Conservation (phyloP, 1,284 basidiomycete species). For the Austropuccinia psidii region DNA sequence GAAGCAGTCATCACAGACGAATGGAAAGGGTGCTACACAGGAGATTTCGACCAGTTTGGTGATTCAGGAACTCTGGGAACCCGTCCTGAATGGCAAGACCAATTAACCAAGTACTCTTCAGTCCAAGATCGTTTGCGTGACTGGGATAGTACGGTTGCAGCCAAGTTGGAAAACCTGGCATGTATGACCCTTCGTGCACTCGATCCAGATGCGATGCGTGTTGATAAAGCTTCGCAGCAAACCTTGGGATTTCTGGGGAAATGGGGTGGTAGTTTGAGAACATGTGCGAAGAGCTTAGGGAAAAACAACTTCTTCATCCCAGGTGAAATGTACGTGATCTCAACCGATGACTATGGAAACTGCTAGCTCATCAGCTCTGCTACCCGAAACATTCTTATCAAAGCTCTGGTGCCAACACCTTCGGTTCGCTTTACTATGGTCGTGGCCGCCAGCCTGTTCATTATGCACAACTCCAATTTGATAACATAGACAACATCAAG, state of each 20-base stretch:
- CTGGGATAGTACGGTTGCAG: constrained; percentile 36
- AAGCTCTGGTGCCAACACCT: constrained; percentile 73
- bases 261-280: constrained; percentile 38
- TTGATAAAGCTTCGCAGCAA: constrained; percentile 40
- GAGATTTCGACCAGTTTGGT: constrained; percentile 85
- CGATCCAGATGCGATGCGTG: constrained; percentile 39
- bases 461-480: constrained; percentile 55
- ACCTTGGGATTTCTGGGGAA: constrained; percentile 38
- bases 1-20: constrained; percentile 53
- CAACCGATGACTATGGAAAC: neutral
- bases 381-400: neutral
- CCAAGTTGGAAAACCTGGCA: constrained; percentile 37
- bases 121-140: constrained; percentile 41
- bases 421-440: constrained; percentile 75
- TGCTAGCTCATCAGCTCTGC: neutral
- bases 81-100: constrained; percentile 63
- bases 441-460: constrained; percentile 71
- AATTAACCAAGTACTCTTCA: constrained; percentile 82
- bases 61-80: constrained; percentile 94
- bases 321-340: constrained; percentile 39
- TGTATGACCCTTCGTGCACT: constrained; percentile 39
- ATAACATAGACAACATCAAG: constrained; percentile 57
- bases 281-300: constrained; percentile 36
- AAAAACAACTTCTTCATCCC: constrained; percentile 40
- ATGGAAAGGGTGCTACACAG: constrained; percentile 62